A percentile compares a stretch with the other conserved stretches of the same genome.
Conservation (phyloP, 345 rosid species). For the Kernera saxatilis region DNA sequence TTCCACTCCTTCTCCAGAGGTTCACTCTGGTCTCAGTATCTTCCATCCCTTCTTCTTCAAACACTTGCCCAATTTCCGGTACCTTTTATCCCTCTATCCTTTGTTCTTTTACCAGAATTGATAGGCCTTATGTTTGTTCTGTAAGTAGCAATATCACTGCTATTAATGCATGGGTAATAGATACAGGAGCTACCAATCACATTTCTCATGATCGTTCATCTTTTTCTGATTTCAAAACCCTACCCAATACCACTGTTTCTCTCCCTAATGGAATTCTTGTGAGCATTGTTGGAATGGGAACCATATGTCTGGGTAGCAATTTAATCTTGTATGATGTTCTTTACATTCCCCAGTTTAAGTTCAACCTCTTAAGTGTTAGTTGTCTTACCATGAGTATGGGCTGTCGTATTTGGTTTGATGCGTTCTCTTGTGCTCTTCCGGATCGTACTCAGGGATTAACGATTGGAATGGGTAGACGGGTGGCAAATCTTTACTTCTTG, state of each 20-base stretch:
- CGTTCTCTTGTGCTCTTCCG: neutral
- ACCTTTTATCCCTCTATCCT: neutral
- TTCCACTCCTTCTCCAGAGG: neutral
- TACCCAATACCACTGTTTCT: neutral
- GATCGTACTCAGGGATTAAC: neutral
- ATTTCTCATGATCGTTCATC: neutral
- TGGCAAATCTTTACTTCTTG: neutral
- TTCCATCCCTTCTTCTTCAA: neutral
- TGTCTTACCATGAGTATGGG: neutral
- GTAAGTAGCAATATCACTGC: neutral
- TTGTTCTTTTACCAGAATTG: neutral
- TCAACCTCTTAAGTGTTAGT: neutral
- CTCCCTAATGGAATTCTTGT: neutral
- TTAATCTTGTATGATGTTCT: accelerated
- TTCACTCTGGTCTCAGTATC: neutral
- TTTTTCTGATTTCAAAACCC: neutral
- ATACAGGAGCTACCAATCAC: neutral
- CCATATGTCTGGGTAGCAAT: accelerated
- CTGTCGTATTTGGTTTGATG: neutral
- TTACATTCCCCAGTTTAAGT: neutral
- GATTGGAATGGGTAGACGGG: neutral
- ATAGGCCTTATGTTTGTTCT: neutral
- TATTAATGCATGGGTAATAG: neutral
- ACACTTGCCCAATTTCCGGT: neutral
- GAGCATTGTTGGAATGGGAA: neutral